A percentile compares a stretch with the other conserved stretches of the same genome.
Conservation (phyloP, 1,284 basidiomycete genomes). For the Mrakiaceae sp. region DNA sequence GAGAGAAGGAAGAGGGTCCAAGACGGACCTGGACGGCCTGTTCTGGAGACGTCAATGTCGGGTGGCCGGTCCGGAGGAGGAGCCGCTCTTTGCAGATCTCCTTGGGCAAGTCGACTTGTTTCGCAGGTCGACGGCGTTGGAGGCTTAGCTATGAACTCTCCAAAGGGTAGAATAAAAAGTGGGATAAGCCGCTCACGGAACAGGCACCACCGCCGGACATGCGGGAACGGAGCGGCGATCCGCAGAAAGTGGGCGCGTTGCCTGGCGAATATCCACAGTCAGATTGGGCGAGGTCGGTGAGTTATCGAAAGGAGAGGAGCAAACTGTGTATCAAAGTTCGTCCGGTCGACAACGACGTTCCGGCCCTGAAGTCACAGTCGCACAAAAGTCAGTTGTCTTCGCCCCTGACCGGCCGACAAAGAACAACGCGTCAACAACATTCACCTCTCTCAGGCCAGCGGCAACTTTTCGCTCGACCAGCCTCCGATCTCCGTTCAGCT, state of each 20-base stretch:
- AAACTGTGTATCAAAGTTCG: constrained; percentile 13
- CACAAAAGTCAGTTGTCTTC: too few species aligned
- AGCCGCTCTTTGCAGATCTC: not conserved
- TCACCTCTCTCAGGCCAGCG: not conserved
- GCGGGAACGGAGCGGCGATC: constrained; percentile 1
- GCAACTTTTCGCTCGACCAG: constrained; percentile 13
- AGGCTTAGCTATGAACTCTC: not conserved
- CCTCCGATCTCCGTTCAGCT: constrained; percentile 11
- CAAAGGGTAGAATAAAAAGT: not conserved
- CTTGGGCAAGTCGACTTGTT: constrained; percentile 12
- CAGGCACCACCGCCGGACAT: constrained; percentile 3
- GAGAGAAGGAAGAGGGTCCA: too few species aligned
- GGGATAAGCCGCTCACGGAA: constrained; percentile 1
- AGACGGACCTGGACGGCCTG: not conserved
- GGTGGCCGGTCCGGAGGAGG: not conserved
- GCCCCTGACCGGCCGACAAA: not conserved
- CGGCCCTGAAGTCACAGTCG: not conserved
- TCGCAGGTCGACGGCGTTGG: not conserved
- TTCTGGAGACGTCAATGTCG: constrained; percentile 10
- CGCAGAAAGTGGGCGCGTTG: constrained; percentile 13
- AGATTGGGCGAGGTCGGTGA: not conserved
- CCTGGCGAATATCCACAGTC: not conserved
- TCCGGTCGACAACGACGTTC: constrained; percentile 14
- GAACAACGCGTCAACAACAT: not conserved
- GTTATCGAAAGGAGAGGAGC: not conserved